Evolutionary conservation across 441 rosid species (phyloP).

Genomic region (Erysimum cheiri): DNA sequence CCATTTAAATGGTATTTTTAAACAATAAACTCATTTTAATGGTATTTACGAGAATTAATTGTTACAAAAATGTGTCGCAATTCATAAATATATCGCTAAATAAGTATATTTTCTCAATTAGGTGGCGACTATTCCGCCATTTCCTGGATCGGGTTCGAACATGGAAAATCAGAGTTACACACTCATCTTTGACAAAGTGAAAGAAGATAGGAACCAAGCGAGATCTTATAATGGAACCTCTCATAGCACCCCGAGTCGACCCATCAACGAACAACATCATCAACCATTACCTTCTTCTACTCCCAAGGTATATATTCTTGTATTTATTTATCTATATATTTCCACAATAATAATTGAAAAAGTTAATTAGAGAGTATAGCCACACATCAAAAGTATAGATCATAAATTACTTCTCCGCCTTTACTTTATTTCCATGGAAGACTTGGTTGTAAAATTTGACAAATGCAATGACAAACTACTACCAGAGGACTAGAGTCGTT

Average conservation of each 20-base stretch:
- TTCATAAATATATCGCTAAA: not conserved
- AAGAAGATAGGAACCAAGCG: conserved; percentile 20
- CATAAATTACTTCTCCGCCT: not conserved
- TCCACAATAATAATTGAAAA: not conserved
- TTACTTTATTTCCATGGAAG: not conserved
- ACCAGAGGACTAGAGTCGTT: no score
- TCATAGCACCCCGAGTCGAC: conserved; percentile 29
- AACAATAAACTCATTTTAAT: no score
- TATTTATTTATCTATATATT: not conserved
- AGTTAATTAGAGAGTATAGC: not conserved
- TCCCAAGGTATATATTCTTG: conserved; percentile 29
- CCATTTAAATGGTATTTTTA: not conserved
- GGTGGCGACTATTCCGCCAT: conserved; percentile 40
- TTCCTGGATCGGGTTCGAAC: conserved; percentile 38
- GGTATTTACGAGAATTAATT: not conserved
- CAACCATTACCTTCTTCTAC: conserved; percentile 37
- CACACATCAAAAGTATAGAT: not conserved
- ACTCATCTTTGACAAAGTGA: conserved; percentile 43
- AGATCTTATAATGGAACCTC: conserved; percentile 20
- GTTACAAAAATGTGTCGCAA: not conserved
- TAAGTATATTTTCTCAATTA: not conserved
- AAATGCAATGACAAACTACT: no score
- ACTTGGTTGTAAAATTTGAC: not conserved
- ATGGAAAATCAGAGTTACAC: conserved; percentile 35
- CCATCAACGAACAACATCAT: conserved; percentile 33